Conservation (phyloP, 805 yeast genomes). For the Kuraishia borneana region DNA sequence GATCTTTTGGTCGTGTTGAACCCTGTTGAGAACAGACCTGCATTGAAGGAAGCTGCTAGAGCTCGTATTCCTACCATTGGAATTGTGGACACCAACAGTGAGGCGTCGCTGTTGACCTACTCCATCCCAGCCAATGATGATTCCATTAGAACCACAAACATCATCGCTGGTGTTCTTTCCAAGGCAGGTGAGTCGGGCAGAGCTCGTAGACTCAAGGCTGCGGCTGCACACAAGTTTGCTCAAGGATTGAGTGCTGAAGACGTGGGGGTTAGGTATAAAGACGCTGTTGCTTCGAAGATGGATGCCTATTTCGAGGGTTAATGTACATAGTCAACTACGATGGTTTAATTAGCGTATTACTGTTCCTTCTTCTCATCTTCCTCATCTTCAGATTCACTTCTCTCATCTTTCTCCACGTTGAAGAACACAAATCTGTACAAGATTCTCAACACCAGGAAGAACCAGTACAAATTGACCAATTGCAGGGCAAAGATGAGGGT, state of each 20-base stretch:
- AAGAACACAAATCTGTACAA: conserved; percentile 50
- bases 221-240: conserved; percentile 18
- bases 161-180: conserved; percentile 74
- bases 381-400: conserved; percentile 76
- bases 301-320: conserved; percentile 1
- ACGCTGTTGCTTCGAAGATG: conserved; percentile 1
- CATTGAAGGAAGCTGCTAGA: conserved; percentile 71
- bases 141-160: conserved; percentile 67
- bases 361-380: conserved; percentile 14
- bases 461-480: conserved; percentile 81
- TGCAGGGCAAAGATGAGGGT: conserved; percentile 69
- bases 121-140: conserved; percentile 97
- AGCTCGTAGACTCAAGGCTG: conserved; percentile 36
- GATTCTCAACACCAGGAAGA: conserved; percentile 70
- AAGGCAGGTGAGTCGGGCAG: conserved; percentile 79
- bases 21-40: conserved; percentile 76
- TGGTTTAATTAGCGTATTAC: background rate
- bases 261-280: conserved; percentile 4
- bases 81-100: conserved; percentile 86
- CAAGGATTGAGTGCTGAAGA: conserved; percentile 13
- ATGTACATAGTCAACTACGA: background rate
- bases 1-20: conserved; percentile 81
- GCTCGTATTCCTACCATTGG: conserved; percentile 89
- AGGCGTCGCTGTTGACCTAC: conserved; percentile 81
- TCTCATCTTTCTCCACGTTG: conserved; percentile 64